phyloP scores from a whole-genome alignment of 257 asterid genomes.

The Solanum etuberosum region DNA sequence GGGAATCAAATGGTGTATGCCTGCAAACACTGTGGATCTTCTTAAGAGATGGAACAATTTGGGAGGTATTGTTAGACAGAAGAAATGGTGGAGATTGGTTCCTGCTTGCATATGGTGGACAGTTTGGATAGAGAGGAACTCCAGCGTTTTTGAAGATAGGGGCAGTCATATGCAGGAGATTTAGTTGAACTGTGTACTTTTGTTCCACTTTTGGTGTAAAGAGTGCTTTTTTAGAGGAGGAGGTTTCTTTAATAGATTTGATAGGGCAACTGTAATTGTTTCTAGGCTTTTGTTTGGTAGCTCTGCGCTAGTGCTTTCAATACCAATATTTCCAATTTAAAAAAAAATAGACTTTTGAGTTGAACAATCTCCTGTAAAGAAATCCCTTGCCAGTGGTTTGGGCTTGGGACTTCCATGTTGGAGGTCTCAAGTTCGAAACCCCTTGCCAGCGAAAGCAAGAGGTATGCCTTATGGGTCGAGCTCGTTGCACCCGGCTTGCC shows the following conservation, averaged over 20 bases:
- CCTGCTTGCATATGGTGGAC: not conserved
- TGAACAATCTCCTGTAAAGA: not conserved
- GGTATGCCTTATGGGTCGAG: not conserved
- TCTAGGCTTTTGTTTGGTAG: not conserved
- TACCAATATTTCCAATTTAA: not conserved
- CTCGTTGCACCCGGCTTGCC: not conserved
- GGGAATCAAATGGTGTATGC: not conserved
- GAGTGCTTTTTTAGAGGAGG: not conserved
- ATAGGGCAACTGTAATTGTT: not conserved
- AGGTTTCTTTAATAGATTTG: not conserved
- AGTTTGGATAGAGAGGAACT: not conserved
- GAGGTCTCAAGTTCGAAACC: not conserved
- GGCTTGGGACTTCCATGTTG: not conserved
- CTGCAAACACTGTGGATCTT: not conserved
- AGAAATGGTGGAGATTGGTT: not conserved
- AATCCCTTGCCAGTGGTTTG: not conserved
- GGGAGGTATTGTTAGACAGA: not conserved
- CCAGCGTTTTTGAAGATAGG: not conserved
- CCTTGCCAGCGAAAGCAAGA: not conserved
- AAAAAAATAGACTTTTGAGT: not conserved
- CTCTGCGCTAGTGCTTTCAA: not conserved
- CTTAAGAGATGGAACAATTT: not conserved
- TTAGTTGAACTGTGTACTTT: not conserved
- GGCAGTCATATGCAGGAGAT: not conserved
- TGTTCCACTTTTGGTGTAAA: not conserved